Evolutionary conservation across 108 stramenopile genomes (phyloP).

Genomic region (Poteriospumella lacustris): DNA sequence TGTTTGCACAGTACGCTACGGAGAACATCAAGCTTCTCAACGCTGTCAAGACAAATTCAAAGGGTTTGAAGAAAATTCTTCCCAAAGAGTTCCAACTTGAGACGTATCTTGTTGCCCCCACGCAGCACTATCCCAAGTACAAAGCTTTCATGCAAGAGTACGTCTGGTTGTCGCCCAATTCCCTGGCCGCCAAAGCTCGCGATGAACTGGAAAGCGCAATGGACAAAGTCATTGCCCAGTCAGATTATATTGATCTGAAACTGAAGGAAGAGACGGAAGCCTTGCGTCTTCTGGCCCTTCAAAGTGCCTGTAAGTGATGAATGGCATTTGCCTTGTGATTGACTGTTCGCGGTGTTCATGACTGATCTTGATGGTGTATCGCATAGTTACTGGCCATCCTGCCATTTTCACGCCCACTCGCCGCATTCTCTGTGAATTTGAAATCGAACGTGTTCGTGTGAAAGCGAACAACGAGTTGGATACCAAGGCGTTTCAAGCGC

Average conservation of each 20-base stretch:
- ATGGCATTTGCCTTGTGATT: background rate
- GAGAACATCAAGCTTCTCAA: conserved; percentile 5
- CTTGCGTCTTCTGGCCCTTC: background rate
- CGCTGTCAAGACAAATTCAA: background rate
- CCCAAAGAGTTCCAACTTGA: background rate
- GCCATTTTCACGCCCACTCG: conserved; percentile 13
- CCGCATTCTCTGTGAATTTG: background rate
- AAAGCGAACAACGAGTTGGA: background rate
- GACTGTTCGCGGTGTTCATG: background rate
- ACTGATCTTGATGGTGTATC: background rate
- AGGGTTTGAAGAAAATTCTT: background rate
- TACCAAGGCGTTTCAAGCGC: background rate
- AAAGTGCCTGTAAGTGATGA: background rate
- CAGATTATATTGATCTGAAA: background rate
- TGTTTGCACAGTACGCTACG: conserved; percentile 20
- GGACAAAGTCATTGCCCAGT: background rate
- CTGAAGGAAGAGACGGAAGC: background rate
- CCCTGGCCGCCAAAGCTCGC: background rate
- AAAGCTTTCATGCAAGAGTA: background rate
- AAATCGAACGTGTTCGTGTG: background rate
- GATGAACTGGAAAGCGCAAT: background rate
- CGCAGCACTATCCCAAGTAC: conserved; percentile 19
- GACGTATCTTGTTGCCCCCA: background rate
- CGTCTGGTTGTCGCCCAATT: background rate
- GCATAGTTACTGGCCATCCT: conserved; percentile 19